Conservation (phyloP, 805 yeast species). For the Starmerella cellae region DNA sequence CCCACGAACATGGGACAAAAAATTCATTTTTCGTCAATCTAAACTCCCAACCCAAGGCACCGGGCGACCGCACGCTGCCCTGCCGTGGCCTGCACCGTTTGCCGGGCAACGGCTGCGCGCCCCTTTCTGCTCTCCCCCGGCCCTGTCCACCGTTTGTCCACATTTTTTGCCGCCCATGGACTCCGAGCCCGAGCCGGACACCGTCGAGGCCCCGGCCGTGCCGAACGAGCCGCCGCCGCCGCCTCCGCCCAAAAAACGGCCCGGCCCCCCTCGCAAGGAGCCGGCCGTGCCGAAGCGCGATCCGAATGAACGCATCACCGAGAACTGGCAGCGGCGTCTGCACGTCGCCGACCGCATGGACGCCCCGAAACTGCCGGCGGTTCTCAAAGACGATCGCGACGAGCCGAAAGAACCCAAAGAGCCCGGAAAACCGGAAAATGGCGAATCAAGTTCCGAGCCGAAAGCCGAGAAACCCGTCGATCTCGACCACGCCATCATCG, state of each 20-base stretch:
- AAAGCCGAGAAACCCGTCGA: no score
- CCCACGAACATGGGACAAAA: no score
- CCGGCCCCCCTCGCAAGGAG: background rate
- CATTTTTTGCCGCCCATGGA: background rate
- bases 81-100: background rate
- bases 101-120: no score
- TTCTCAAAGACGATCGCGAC: background rate
- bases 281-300: constrained; percentile 1
- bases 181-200: constrained; percentile 4
- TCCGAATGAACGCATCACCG: constrained; percentile 12
- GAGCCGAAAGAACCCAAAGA: no score
- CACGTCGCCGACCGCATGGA: constrained; percentile 21
- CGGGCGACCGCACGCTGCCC: no score
- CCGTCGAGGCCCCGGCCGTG: background rate
- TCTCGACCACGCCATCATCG: background rate
- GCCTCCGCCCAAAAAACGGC: background rate
- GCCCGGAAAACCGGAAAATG: no score
- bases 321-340: constrained; percentile 25
- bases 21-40: no score
- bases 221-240: background rate
- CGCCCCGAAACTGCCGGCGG: background rate
- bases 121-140: no score
- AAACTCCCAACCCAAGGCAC: no score
- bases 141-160: background rate
- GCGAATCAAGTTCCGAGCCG: no score